These are phyloP conservation scores for Fusarium abutilonis DNA, from an alignment of 2,329 filamentous ascomycete genomes.

Conservation along the genomic window DNA sequence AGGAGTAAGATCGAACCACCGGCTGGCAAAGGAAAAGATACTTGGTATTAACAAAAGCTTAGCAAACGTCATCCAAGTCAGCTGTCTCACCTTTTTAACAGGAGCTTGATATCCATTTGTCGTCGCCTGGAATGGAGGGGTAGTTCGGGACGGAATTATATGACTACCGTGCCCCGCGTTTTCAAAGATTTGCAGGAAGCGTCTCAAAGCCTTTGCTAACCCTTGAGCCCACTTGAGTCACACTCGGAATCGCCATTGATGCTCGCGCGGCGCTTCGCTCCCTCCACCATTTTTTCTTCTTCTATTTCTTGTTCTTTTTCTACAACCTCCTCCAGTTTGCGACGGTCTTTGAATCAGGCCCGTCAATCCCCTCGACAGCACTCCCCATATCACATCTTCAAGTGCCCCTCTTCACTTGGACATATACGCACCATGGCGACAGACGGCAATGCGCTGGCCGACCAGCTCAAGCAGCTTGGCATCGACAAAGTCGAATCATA, in stretches of 20 bases:
- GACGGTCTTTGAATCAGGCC: constrained; percentile 9
- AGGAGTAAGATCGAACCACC: no score
- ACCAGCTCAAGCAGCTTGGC: constrained; percentile 42
- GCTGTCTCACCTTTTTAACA: background rate
- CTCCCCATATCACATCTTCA: constrained; percentile 8
- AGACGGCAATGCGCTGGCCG: constrained; percentile 42
- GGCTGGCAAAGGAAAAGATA: no score
- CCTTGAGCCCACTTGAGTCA: constrained; percentile 46
- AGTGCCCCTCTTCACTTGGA: constrained; percentile 21
- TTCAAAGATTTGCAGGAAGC: constrained; percentile 13
- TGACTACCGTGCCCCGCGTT: constrained; percentile 36
- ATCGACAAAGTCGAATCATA: constrained; percentile 48
- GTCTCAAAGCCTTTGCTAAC: constrained; percentile 39
- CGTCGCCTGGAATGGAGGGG: constrained; percentile 22
- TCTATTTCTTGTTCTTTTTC: constrained; percentile 20
- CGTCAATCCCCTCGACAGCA: constrained; percentile 12
- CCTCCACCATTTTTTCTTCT: constrained; percentile 40
- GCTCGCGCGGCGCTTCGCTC: constrained; percentile 44
- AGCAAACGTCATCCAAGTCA: background rate
- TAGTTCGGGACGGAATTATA: constrained; percentile 37
- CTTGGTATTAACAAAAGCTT: background rate
- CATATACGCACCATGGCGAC: constrained; percentile 30
- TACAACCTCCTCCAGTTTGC: constrained; percentile 19
- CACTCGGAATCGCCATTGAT: constrained; percentile 42
- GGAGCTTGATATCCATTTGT: background rate